Conservation (phyloP, 306 rosid species). For the Castanea sativa region DNA sequence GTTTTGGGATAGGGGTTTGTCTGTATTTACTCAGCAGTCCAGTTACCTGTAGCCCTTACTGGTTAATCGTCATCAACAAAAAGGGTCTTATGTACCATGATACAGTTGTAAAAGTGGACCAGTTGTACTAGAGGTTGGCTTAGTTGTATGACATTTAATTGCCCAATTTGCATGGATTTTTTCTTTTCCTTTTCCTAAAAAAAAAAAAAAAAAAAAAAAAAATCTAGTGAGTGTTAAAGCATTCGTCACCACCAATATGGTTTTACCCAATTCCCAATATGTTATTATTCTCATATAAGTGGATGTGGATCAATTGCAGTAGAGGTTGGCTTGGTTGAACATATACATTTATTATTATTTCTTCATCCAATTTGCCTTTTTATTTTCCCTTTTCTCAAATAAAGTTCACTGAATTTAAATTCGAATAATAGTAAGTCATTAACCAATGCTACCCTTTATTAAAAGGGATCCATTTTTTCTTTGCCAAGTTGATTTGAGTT, state of each 20-base stretch:
- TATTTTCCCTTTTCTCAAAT: background rate
- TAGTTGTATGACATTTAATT: background rate
- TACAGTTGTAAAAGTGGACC: background rate
- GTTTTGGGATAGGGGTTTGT: background rate
- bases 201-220: too few relatives aligned
- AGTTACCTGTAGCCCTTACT: too few relatives aligned
- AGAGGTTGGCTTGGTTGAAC: too few relatives aligned
- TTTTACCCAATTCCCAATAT: too few relatives aligned
- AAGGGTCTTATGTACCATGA: background rate
- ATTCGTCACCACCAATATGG: too few relatives aligned
- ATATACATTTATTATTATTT: too few relatives aligned
- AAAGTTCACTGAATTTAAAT: background rate
- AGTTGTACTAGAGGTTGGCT: background rate
- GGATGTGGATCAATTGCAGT: too few relatives aligned
- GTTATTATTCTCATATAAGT: too few relatives aligned
- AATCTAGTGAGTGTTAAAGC: too few relatives aligned
- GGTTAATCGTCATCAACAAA: background rate
- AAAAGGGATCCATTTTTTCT: background rate
- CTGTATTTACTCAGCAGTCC: background rate
- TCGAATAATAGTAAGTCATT: background rate
- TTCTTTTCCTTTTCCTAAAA: too few relatives aligned
- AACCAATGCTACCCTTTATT: background rate
- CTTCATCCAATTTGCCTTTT: background rate
- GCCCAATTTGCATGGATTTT: background rate
- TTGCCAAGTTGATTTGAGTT: background rate